Percentiles rank a stretch among this genome's conserved stretches.
phyloP scores from a whole-genome alignment of 192 early-diverging fungal genomes.

The Backusella circina region DNA sequence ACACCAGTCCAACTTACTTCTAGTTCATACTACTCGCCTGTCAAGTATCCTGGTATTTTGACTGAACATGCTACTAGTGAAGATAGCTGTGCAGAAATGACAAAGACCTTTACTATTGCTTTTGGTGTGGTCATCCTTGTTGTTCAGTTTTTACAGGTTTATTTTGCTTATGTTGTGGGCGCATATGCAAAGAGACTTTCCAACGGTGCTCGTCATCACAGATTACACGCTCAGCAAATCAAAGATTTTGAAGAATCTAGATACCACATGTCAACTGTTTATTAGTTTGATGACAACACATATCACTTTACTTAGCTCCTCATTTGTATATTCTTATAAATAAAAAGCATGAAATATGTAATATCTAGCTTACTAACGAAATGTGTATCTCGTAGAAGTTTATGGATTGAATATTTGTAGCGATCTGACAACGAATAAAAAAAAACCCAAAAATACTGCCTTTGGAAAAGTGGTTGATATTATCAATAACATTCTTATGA shows the following conservation, averaged over 20 bases:
- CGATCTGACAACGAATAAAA: too few species aligned
- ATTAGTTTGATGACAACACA: conserved; percentile 1
- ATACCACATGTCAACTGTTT: conserved; percentile 30
- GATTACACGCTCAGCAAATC: conserved; percentile 30
- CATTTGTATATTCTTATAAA: neutral
- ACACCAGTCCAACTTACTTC: conserved; percentile 6
- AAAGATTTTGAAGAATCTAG: conserved; percentile 33
- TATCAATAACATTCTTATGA: too few species aligned
- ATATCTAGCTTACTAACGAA: neutral
- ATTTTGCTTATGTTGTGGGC: conserved; percentile 29
- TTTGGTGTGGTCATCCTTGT: conserved; percentile 25
- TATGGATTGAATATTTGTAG: too few species aligned
- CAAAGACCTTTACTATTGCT: conserved; percentile 20
- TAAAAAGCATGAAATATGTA: neutral
- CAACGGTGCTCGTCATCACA: conserved; percentile 29
- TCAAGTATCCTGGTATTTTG: conserved; percentile 29
- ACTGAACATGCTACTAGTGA: conserved; percentile 17
- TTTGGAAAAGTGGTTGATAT: too few species aligned
- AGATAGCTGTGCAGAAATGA: conserved; percentile 6
- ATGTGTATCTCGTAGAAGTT: too few species aligned
- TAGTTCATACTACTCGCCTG: conserved; percentile 23
- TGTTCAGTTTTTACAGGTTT: conserved; percentile 32
- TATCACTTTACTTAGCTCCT: neutral
- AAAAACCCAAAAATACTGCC: too few species aligned
- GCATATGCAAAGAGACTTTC: conserved; percentile 26